Evolutionary conservation across 257 asterid species (phyloP).

Genomic region (Ophiorrhiza pumila): DNA sequence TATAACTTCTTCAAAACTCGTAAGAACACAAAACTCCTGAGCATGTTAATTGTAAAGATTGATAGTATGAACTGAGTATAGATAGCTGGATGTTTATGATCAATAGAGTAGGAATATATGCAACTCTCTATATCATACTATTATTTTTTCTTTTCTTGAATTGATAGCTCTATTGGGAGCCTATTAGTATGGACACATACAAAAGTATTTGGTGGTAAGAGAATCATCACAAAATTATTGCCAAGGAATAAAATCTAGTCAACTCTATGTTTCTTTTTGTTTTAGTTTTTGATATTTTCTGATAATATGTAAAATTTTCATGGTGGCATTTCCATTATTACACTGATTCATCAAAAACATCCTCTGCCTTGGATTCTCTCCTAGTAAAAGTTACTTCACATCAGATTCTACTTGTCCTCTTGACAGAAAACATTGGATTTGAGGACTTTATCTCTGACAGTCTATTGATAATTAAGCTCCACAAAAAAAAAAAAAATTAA

Average conservation of each 20-base stretch:
- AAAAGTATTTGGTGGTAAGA: background rate
- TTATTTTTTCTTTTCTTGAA: background rate
- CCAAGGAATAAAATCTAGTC: background rate
- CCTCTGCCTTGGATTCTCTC: background rate
- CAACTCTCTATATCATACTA: background rate
- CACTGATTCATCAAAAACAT: background rate
- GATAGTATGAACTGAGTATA: background rate
- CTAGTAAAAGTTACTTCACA: background rate
- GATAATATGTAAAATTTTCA: no score
- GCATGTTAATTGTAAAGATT: background rate
- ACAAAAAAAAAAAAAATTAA: no score
- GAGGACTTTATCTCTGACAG: background rate
- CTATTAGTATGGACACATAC: background rate
- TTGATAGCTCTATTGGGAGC: background rate
- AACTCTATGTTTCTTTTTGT: background rate
- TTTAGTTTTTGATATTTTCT: background rate
- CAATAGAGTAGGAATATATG: background rate
- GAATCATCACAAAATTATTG: constrained; percentile 1
- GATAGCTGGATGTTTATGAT: background rate
- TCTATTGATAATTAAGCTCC: background rate
- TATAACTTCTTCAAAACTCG: no score
- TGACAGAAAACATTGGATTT: background rate
- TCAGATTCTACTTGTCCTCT: background rate
- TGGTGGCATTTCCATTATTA: no score
- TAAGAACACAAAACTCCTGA: background rate